Base-by-base conservation (phyloP, 257 asterid genomes). In the Ilex asprella region DNA sequence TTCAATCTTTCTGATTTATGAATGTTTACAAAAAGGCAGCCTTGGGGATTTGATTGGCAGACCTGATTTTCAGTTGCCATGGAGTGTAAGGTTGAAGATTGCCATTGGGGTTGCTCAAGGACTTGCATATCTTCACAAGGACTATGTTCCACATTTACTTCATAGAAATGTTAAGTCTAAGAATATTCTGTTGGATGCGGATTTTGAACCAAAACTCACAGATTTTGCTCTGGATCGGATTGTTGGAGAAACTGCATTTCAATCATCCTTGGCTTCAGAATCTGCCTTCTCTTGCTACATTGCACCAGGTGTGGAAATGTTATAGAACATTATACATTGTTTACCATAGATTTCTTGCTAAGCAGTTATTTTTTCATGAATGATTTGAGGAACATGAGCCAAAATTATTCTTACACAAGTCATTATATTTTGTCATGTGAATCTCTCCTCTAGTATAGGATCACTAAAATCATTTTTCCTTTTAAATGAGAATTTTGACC, bases 71-170 rank as follows among this genome's bases (percentile, higher is more conserved):
- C 49, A 68, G 63, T 55, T 89, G 32, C 83, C 86, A 41, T 89
- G 97, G 97, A 72, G 65, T 35, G 64, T 72, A 41, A 67, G 97
- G 63, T 51, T 90, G 79, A 84, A 62, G 80, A 85, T 85, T 30
- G 95, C 84, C 31, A 72, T 85, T 39, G 96, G 96, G 29, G 64
- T 83, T 63, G 97, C 95, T 64, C 95, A 81, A 65, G 97, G 87
- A 59, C 77, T 87, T n/a, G 93, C 86, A 12, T 90, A 90, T 76
- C 90, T 90, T 67, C 95, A 90, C 67, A 72, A 62, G 58, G 97
- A 90, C 70, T 90, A 85, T 70, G 62, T 76, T 62, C 96, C 92
- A 5, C 86, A 65, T 79, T 78, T 90, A 70, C 81, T 90, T 47
- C 94, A 86, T 63, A 73, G 87, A 68, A 87, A 90, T 58, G 57